Evolutionary conservation across 768 basidiomycete genomes (phyloP).

Genomic region (Gloeophyllum trabeum): DNA sequence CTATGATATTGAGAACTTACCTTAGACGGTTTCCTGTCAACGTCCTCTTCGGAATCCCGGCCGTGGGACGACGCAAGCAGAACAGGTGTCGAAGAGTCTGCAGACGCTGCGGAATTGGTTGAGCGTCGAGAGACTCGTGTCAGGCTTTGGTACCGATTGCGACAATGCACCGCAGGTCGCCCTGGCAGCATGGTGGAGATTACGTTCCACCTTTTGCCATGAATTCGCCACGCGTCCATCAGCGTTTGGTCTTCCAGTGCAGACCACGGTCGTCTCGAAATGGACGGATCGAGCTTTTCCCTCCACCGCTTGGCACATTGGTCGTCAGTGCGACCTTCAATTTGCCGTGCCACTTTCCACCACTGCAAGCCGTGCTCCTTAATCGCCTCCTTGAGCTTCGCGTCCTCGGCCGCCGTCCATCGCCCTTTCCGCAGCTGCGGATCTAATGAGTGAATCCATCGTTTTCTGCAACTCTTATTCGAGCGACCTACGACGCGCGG

Average conservation of each 20-base stretch:
- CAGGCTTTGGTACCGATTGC: conserved; percentile 4
- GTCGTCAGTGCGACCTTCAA: conserved; percentile 9
- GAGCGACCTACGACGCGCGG: conserved; percentile 1
- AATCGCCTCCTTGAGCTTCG: conserved; percentile 5
- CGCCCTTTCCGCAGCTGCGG: conserved; percentile 7
- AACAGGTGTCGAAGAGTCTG: neutral
- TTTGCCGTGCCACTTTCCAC: conserved; percentile 7
- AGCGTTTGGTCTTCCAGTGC: conserved; percentile 7
- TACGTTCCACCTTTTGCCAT: conserved; percentile 7
- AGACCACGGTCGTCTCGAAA: conserved; percentile 6
- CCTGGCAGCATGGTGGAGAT: conserved; percentile 1
- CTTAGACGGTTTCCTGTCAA: no score
- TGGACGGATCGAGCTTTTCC: conserved; percentile 3
- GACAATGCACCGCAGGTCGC: conserved; percentile 4
- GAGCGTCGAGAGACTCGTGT: neutral
- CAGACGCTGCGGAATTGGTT: neutral
- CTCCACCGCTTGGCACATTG: conserved; percentile 9
- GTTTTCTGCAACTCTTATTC: conserved; percentile 5
- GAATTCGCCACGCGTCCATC: neutral
- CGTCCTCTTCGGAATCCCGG: no score
- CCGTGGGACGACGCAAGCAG: no score
- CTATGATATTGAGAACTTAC: no score
- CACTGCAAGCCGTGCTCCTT: conserved; percentile 5
- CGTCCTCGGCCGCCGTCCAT: conserved; percentile 9
- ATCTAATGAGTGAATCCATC: conserved; percentile 8